These are phyloP conservation scores for Macrolepiota fuliginosa DNA, from an alignment of 768 basidiomycete genomes.

Conservation along the genomic window DNA sequence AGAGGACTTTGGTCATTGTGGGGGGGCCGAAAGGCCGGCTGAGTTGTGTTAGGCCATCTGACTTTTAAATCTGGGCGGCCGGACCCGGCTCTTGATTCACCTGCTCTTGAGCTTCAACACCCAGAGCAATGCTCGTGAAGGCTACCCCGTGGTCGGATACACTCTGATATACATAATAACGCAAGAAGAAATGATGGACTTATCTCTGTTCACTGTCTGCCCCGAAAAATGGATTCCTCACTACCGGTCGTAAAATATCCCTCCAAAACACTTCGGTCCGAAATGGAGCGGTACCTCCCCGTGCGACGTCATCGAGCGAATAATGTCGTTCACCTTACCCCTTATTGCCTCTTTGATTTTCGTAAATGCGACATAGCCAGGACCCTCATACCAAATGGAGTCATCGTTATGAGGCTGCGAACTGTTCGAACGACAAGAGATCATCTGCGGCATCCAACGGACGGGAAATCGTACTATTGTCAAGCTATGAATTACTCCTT, in stretches of 20 bases:
- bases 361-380: neutral
- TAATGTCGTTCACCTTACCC: neutral
- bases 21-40: conserved; percentile 1
- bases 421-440: neutral
- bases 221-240: neutral
- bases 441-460: neutral
- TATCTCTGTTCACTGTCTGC: neutral
- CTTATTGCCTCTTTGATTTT: neutral
- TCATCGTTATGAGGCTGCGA: neutral
- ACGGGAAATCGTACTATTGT: neutral
- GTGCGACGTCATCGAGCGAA: neutral
- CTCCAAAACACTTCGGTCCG: neutral
- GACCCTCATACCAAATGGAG: neutral
- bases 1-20: neutral
- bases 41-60: neutral
- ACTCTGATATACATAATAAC: neutral
- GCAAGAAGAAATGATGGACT: neutral
- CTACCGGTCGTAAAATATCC: neutral
- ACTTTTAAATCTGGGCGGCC: conserved; percentile 9
- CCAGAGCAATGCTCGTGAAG: too few species aligned
- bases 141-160: neutral
- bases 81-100: neutral
- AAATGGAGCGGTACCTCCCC: neutral
- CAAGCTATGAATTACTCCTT: neutral
- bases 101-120: neutral